Percentiles rank a stretch among this genome's conserved stretches.
Evolutionary conservation across 116 monocot genomes (phyloP).

Genomic region (Iris pallida): DNA sequence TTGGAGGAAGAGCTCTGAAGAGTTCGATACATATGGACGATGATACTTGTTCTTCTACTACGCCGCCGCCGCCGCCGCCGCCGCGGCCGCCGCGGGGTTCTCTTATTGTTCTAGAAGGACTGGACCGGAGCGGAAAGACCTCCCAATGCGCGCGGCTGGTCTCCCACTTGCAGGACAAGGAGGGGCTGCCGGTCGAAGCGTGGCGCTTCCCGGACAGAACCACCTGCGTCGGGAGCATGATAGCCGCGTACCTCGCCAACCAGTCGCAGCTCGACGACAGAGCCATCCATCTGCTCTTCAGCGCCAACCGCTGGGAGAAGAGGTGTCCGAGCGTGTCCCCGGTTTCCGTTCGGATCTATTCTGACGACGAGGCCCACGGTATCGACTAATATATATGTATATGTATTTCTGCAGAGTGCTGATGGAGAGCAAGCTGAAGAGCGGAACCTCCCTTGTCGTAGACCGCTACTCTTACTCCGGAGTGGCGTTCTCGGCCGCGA

Average conservation of each 20-base stretch:
- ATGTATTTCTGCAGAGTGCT: conserved; percentile 36
- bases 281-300: conserved; percentile 83
- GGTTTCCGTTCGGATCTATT: too few relatives aligned
- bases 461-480: conserved; percentile 95
- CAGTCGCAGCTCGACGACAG: conserved; percentile 71
- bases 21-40: too few relatives aligned
- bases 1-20: too few relatives aligned
- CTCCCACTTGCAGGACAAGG: conserved; percentile 49
- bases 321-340: too few relatives aligned
- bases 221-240: conserved; percentile 69
- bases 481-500: conserved; percentile 88
- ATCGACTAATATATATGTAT: not conserved
- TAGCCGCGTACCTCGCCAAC: conserved; percentile 86
- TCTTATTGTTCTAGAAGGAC: conserved; percentile 88
- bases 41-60: too few relatives aligned
- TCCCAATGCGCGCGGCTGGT: conserved; percentile 66
- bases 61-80: too few relatives aligned
- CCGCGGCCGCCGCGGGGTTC: conserved; percentile 76
- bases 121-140: conserved; percentile 89
- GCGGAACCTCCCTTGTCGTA: conserved; percentile 73
- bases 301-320: conserved; percentile 98
- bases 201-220: conserved; percentile 84
- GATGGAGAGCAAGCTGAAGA: conserved; percentile 82
- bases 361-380: too few relatives aligned
- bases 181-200: conserved; percentile 60